Evolutionary conservation across 2,329 filamentous ascomycete genomes (phyloP).

Genomic region (Niveomyces coronatus): DNA sequence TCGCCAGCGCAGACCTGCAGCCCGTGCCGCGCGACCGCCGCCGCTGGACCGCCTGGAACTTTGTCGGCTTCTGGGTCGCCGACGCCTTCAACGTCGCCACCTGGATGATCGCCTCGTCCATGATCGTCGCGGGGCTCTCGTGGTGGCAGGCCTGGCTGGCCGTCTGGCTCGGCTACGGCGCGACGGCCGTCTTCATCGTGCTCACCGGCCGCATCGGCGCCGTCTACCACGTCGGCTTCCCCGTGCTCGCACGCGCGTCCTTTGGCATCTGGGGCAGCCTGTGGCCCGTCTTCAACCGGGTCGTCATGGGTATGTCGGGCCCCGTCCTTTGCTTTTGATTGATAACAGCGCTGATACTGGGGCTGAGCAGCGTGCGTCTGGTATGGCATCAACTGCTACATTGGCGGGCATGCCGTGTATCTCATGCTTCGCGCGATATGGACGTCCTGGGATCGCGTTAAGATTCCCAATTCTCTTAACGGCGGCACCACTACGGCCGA

Average conservation of each 20-base stretch:
- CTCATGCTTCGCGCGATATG: conserved; percentile 85
- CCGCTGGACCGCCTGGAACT: conserved; percentile 81
- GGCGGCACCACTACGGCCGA: conserved; percentile 42
- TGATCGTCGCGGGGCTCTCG: conserved; percentile 66
- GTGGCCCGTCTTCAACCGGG: conserved; percentile 83
- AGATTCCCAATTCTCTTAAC: conserved; percentile 57
- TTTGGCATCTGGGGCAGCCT: conserved; percentile 85
- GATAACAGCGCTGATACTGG: conserved; percentile 10
- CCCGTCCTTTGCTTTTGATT: neutral
- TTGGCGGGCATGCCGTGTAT: conserved; percentile 75
- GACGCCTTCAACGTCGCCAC: conserved; percentile 86
- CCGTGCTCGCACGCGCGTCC: conserved; percentile 64
- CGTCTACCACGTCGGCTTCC: conserved; percentile 81
- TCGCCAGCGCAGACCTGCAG: conserved; percentile 76
- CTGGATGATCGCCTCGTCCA: conserved; percentile 85
- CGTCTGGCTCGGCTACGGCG: conserved; percentile 76
- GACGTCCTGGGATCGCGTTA: conserved; percentile 50
- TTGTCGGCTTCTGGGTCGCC: conserved; percentile 77
- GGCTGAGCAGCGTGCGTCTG: conserved; percentile 69
- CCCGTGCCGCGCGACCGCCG: conserved; percentile 69
- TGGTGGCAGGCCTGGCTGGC: conserved; percentile 90
- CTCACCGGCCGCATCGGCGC: conserved; percentile 76
- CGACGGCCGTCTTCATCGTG: conserved; percentile 66
- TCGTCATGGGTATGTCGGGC: conserved; percentile 52
- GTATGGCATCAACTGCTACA: conserved; percentile 81